These are phyloP conservation scores for Solidago caesia DNA, from an alignment of 129 eudicot species.

Conservation along the genomic window DNA sequence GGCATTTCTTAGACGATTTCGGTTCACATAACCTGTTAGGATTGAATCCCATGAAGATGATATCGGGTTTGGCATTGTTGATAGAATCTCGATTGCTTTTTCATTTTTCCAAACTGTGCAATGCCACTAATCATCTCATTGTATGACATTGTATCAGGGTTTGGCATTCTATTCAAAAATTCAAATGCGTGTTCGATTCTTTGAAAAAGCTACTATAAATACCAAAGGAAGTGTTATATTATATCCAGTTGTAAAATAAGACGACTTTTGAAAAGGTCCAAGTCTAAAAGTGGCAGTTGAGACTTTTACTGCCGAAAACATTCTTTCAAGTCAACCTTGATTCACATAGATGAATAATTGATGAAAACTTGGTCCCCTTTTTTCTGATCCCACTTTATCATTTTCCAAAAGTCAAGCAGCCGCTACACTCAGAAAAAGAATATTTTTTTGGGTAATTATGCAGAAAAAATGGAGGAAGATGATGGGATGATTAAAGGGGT, in stretches of 20 bases:
- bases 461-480: slow-evolving; percentile 44
- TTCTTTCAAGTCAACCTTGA: too few species aligned
- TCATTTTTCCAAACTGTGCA: slow-evolving; percentile 68
- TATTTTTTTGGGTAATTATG: slow-evolving; percentile 3
- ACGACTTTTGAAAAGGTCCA: too few species aligned
- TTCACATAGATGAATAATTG: too few species aligned
- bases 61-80: slow-evolving; percentile 56
- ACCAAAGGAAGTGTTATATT: too few species aligned
- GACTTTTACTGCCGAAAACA: too few species aligned
- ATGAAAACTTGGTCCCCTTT: too few species aligned
- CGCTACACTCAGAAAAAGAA: too few species aligned
- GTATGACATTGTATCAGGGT: slow-evolving; percentile 68
- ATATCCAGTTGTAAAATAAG: too few species aligned
- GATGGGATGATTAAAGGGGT: slow-evolving; percentile 35
- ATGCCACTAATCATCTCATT: slow-evolving; percentile 76
- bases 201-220: too few species aligned
- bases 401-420: too few species aligned
- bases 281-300: too few species aligned
- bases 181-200: slow-evolving; percentile 54
- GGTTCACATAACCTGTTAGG: slow-evolving; percentile 67
- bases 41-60: slow-evolving; percentile 84
- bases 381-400: too few species aligned
- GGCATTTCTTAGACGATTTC: slow-evolving; percentile 47
- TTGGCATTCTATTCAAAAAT: slow-evolving; percentile 55
- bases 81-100: slow-evolving; percentile 48